Base-by-base conservation (phyloP, 2,329 filamentous ascomycete species). In the Scytalidium lignicola region DNA sequence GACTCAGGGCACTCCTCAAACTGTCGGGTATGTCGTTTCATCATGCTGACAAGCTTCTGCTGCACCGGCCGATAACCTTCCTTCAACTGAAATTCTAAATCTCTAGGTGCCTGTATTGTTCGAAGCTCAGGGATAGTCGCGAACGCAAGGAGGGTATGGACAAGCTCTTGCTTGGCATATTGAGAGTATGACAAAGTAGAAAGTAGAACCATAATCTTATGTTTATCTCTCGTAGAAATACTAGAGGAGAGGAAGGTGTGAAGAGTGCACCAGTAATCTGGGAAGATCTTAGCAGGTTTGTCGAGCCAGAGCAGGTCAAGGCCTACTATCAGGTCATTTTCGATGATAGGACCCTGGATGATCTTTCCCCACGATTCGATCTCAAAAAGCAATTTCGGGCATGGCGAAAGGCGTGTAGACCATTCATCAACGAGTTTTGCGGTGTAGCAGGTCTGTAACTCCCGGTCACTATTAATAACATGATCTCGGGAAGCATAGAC, bases 401-500 rank as follows among this genome's bases (percentile, higher is more conserved):
- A 48, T 12, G 52, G 23, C 1, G 15, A 28, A 21, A 60, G 41
- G 21, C 49, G 43, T 1, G 20, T 23, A 9, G 51, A 43, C 58
- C 62, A 62, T 8, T 42, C 49, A 21, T 56, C 46, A 4, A 57
- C 56, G 10, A 64, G 41, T 6, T 22, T 44, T 1, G 61, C 44
- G 28, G 51, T 51, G 20, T 46, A 20, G 20, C 51, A 59, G 8
- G 53, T 49, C 19, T 39, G 21, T 13, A 37, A 26, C 28, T 57
- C 56, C 28, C 50, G 47, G 13, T 2, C 4, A 15, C 17, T 44
- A 9, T 52, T 46, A 9, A 22, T 17, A 13, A 39, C 19, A 20
- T 45, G 48, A 50, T 70, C 70, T 41, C 67, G 60, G 8, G 52
- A 46, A n/a, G 17, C 1, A 46, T 74, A 74, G 2, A 20, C 28